Evolutionary conservation across 768 basidiomycete species (phyloP), one percentile per base, ranked within the genome.

Genomic region (Naganishia randhawae): DNA sequence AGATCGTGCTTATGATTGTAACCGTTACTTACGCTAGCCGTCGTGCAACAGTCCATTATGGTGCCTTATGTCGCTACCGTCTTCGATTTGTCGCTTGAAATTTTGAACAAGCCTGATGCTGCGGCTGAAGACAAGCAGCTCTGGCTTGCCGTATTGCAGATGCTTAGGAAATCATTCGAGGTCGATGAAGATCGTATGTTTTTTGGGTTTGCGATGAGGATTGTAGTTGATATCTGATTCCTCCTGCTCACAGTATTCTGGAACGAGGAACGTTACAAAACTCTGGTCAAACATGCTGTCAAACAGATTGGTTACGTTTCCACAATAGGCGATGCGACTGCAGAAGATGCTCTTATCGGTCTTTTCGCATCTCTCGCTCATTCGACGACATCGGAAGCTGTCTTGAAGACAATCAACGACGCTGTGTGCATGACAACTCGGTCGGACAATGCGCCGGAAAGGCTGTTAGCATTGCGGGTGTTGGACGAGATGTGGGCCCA

Each of bases 41-140:
- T 27, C 27, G 32, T 14, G 68, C 53, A 65, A 51, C 66, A 92
- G 90, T 86, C 83, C 27, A 83, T 97, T 74, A 92, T 98, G 86
- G 90, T 88, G 17, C 91, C 94, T 0, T 98, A 97, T 80, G 89
- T 92, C 84, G 84, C 88, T 9, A 87, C 88, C 79, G 78, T 92
- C 51, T 77, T 92, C 45, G 83, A 84, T 68, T 85, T 90, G 11
- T 85, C 90, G 51, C 78, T 85, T 52, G 86, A 88, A 51, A 79
- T 85, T 1, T 82, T 97, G 41, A 39, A 17, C 42, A 17, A 22
- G 19, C 42, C 66, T 1, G 68, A 80, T 14, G 80, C 75, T 1
- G 63, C 72, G 32, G 78, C 48, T 73, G 80, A 27, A 78, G 85
- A 76, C 73, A 57, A 77, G 1, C 72, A 80, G 1, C 82, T 93